Percentiles rank a stretch among this genome's conserved stretches.
Evolutionary conservation across 116 monocot genomes (phyloP).

Genomic region (Phalaenopsis hybrid): DNA sequence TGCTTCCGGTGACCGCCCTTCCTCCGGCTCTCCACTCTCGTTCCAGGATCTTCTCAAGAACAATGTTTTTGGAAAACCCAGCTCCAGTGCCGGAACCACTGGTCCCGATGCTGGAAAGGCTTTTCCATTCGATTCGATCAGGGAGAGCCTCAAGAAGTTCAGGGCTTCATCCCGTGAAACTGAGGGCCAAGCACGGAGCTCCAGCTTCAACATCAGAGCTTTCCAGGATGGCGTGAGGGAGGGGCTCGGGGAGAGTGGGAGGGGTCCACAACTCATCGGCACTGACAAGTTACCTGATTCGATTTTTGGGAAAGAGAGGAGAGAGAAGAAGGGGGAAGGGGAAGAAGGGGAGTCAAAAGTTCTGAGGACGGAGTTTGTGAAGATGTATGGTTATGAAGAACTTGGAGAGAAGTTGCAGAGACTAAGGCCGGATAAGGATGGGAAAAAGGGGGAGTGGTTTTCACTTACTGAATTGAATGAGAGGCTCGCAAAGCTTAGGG

Average conservation of each 20-base stretch:
- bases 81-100: neutral
- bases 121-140: conserved; percentile 34
- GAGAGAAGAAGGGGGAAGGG: conserved; percentile 7
- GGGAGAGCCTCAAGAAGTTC: conserved; percentile 51
- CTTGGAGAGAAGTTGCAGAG: conserved; percentile 70
- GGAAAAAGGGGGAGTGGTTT: conserved; percentile 40
- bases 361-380: conserved; percentile 49
- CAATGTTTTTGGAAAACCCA: conserved; percentile 12
- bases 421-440: conserved; percentile 43
- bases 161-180: neutral
- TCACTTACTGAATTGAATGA: conserved; percentile 65
- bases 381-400: conserved; percentile 51
- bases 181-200: neutral
- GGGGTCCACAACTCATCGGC: neutral
- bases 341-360: conserved; percentile 10
- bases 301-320: conserved; percentile 51
- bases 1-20: conserved; percentile 12
- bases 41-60: conserved; percentile 67
- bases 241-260: neutral
- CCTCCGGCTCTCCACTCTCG: conserved; percentile 27
- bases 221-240: conserved; percentile 14
- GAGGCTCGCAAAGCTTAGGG: conserved; percentile 74
- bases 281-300: conserved; percentile 42
- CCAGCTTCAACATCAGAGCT: conserved; percentile 14
- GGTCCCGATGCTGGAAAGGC: neutral